These are phyloP conservation scores for Fusarium verticillioides DNA, from an alignment of 2,329 filamentous ascomycete genomes.

Conservation along the genomic window DNA sequence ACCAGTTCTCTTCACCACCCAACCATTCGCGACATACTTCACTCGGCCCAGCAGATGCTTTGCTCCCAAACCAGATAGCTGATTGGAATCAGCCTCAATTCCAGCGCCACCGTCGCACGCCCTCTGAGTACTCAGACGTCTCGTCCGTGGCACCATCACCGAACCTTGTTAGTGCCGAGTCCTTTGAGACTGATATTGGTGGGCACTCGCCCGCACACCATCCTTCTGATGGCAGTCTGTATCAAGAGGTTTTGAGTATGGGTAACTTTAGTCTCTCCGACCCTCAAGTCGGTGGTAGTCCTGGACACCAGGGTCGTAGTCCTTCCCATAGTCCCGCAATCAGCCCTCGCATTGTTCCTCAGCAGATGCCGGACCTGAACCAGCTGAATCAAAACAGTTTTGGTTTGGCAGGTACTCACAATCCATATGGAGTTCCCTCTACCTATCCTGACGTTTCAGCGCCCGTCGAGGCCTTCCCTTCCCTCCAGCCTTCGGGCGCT, in stretches of 20 bases:
- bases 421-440: slow-evolving; percentile 51
- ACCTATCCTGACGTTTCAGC: slow-evolving; percentile 53
- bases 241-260: slow-evolving; percentile 81
- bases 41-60: slow-evolving; percentile 66
- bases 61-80: slow-evolving; percentile 62
- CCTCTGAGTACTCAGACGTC: slow-evolving; percentile 93
- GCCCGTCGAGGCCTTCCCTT: slow-evolving; percentile 63
- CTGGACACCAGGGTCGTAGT: slow-evolving; percentile 77
- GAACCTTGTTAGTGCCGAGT: slow-evolving; percentile 80
- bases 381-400: slow-evolving; percentile 60
- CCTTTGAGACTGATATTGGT: slow-evolving; percentile 77
- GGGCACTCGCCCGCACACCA: slow-evolving; percentile 84
- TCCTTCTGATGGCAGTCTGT: slow-evolving; percentile 76
- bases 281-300: slow-evolving; percentile 71
- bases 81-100: slow-evolving; percentile 73
- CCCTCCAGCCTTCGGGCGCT: slow-evolving; percentile 58
- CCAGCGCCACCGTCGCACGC: slow-evolving; percentile 82
- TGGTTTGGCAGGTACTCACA: slow-evolving; percentile 55
- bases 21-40: slow-evolving; percentile 67
- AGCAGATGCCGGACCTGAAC: slow-evolving; percentile 64
- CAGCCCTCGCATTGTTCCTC: slow-evolving; percentile 69
- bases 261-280: slow-evolving; percentile 85
- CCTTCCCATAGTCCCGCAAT: slow-evolving; percentile 80
- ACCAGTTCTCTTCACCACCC: slow-evolving; percentile 64
- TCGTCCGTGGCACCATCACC: slow-evolving; percentile 88